Evolutionary conservation across 176 grass and related monocot genomes (phyloP).

Genomic region (Poa pratensis): DNA sequence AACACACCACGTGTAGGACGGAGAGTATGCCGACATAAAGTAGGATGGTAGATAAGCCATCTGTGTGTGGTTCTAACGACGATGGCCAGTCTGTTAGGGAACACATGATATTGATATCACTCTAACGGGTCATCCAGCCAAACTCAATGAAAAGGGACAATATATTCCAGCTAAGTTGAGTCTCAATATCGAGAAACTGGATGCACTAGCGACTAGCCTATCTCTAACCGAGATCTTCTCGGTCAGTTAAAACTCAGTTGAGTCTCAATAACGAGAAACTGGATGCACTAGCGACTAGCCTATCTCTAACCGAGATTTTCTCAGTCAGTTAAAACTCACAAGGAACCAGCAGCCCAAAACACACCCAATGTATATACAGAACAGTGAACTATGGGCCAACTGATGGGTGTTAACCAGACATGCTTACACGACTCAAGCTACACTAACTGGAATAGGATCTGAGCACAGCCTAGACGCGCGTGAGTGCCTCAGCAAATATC

Average conservation of each 20-base stretch:
- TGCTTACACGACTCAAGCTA: neutral
- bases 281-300: neutral
- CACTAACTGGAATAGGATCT: neutral
- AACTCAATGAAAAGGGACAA: slow-evolving; percentile 10
- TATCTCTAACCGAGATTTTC: neutral
- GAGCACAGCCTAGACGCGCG: neutral
- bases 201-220: neutral
- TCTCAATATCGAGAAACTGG: neutral
- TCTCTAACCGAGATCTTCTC: neutral
- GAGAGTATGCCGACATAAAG: slow-evolving; percentile 5
- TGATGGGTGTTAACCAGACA: neutral
- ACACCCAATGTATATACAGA: neutral
- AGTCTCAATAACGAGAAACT: neutral
- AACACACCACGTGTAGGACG: slow-evolving; percentile 22
- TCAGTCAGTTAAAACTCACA: neutral
- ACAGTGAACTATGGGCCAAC: neutral
- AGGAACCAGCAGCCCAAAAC: slow-evolving; percentile 19
- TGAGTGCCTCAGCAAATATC: neutral
- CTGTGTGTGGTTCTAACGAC: neutral
- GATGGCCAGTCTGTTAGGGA: neutral
- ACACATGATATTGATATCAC: neutral
- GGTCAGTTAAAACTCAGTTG: neutral
- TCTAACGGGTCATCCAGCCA: neutral
- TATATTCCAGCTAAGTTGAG: neutral
- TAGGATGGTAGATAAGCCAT: neutral